phyloP scores from a whole-genome alignment of 306 rosid species.

The Malus sylvestris region DNA sequence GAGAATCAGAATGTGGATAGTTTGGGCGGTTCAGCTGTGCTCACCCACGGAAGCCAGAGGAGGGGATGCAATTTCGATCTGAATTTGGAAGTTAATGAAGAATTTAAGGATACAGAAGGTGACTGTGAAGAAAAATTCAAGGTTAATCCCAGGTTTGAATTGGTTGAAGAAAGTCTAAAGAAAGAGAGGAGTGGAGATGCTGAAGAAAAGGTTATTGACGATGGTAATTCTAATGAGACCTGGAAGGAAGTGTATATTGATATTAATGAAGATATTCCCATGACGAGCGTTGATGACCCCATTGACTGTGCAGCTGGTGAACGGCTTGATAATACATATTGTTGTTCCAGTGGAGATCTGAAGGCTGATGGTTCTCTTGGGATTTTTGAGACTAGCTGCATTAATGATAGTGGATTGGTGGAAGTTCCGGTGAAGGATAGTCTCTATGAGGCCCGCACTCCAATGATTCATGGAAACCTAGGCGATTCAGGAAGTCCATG shows the following conservation, averaged over 20 bases:
- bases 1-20: conserved; percentile 15
- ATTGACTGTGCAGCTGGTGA: conserved; percentile 22
- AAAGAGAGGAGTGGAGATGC: conserved; percentile 15
- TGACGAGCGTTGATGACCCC: conserved; percentile 14
- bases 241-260: conserved; percentile 31
- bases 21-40: conserved; percentile 24
- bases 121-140: conserved; percentile 21
- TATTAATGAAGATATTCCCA: conserved; percentile 13
- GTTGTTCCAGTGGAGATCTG: conserved; percentile 24
- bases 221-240: conserved; percentile 12
- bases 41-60: conserved; percentile 23
- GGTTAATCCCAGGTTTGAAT: conserved; percentile 21
- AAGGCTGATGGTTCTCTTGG: conserved; percentile 20
- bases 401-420: conserved; percentile 22
- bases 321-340: conserved; percentile 22
- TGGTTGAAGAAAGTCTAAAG: conserved; percentile 19
- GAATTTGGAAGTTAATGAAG: conserved; percentile 70
- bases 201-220: conserved; percentile 23
- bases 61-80: conserved; percentile 69
- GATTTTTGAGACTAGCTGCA: conserved; percentile 22
- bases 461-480: conserved; percentile 27
- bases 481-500: conserved; percentile 37
- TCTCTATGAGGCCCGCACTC: conserved; percentile 40
- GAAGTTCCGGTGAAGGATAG: conserved; percentile 40
- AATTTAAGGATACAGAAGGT: conserved; percentile 35